A percentile compares a stretch with the other conserved stretches of the same genome.
Conservation (phyloP, 495 filamentous ascomycete genomes). For the Aspergillus cavernicola region DNA sequence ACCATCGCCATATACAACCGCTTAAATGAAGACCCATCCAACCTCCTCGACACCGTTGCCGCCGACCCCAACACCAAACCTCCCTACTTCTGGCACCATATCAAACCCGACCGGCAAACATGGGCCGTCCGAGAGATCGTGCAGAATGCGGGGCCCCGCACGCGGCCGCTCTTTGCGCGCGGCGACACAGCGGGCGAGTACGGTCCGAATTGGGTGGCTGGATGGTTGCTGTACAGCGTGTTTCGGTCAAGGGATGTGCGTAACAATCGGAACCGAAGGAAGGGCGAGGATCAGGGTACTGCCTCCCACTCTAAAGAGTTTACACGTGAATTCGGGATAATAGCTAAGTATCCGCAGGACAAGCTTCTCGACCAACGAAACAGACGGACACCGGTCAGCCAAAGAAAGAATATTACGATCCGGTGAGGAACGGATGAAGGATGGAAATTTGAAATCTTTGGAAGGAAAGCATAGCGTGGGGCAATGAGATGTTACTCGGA, state of each 20-base stretch:
- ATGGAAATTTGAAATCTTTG: background rate
- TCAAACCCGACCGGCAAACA: conserved; percentile 39
- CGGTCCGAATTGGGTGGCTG: conserved; percentile 55
- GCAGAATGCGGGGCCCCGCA: conserved; percentile 31
- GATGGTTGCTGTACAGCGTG: conserved; percentile 57
- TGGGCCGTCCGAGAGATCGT: conserved; percentile 41
- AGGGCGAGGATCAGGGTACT: conserved; percentile 38
- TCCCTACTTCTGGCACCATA: conserved; percentile 48
- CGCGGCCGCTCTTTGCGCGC: conserved; percentile 36
- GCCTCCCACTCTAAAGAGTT: background rate
- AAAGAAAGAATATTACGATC: conserved; percentile 44
- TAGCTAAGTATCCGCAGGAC: background rate
- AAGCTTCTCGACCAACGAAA: conserved; percentile 19
- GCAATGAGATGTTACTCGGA: background rate
- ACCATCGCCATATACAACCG: conserved; percentile 43
- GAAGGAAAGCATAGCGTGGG: conserved; percentile 4
- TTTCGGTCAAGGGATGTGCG: conserved; percentile 55
- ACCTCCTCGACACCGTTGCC: conserved; percentile 39
- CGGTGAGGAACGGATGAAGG: conserved; percentile 38
- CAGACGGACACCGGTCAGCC: conserved; percentile 22
- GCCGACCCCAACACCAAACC: conserved; percentile 31
- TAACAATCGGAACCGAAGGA: conserved; percentile 48
- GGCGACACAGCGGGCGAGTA: conserved; percentile 39
- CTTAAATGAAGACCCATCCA: conserved; percentile 37
- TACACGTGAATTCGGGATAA: no score